Conservation (phyloP, 805 yeast genomes). For the Cyberlindnera euphorbiae region DNA sequence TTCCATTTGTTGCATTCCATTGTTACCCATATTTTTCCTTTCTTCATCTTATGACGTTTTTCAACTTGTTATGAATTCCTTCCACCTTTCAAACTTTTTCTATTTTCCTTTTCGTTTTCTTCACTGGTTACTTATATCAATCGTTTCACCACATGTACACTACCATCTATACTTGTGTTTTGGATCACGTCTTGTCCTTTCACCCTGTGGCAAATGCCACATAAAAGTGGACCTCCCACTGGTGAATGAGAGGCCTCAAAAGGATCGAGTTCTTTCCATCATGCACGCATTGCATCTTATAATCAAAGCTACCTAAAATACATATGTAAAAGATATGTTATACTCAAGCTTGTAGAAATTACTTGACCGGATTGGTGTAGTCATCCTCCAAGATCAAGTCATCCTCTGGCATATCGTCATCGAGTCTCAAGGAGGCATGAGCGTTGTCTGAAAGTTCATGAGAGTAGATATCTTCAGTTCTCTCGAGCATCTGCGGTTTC, state of each 20-base stretch:
- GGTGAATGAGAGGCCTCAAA: neutral
- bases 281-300: conserved; percentile 12
- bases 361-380: too few species aligned
- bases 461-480: conserved; percentile 13
- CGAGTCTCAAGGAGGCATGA: conserved; percentile 3
- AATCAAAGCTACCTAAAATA: conserved; percentile 1
- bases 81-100: too few species aligned
- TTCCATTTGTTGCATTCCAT: neutral
- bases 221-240: neutral
- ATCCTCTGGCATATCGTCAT: neutral
- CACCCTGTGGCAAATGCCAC: neutral
- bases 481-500: conserved; percentile 13
- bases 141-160: neutral
- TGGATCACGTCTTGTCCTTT: neutral
- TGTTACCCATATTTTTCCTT: neutral
- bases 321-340: too few species aligned
- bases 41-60: neutral
- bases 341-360: too few species aligned
- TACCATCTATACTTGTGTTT: too few species aligned
- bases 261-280: neutral
- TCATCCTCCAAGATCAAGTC: too few species aligned
- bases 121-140: neutral
- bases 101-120: neutral
- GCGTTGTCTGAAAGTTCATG: conserved; percentile 10
- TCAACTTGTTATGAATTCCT: too few species aligned